Evolutionary conservation across 495 filamentous ascomycete species (phyloP), one percentile per base, ranked within the genome.

Genomic region (Tuber microsphaerosporum): DNA sequence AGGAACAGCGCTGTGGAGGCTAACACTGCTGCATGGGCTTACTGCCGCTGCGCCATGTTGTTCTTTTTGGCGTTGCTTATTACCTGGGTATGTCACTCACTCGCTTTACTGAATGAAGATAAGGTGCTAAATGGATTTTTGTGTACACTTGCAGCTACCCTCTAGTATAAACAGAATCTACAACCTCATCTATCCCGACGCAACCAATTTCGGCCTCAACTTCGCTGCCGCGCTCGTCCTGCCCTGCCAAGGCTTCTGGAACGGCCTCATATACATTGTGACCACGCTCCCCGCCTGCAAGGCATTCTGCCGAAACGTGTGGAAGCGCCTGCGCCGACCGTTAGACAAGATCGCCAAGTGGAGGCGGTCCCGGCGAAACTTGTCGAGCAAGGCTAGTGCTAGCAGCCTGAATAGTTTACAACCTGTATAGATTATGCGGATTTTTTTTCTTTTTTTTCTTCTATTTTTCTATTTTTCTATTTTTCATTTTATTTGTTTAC

Each of bases 221-320:
- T 91, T 90, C 74, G 87, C 89, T 69, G 89, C 90, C 41, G 89
- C 91, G 1, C 87, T 93, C 70, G 92, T 96, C 0, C 86, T 96
- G 34, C 93, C 93, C 0, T 85, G 94, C 0, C 93, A 96, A 81
- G 93, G 93, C 2, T 94, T 95, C 80, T 94, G 92, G 91, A 97
- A 96, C 79, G 89, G 89, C 31, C 81, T 93, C 72, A 93, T 97
- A 74, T 97, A 96, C 84, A 83, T 89, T 19, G 89, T 89, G 31
- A 93, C 92, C 4, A 89, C 81, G 1, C 69, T 79, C 26, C 76
- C 81, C 5, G 81, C 81, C 16, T 83, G 81, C 72, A 81, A 81
- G 34, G 69, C 75, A 65, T 83, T 78, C 42, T 70, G 71, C 20
- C 22, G 37, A 3, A 70, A 77, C 34, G 76, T 83, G 39, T 75